Conservation (phyloP, 2,329 filamentous ascomycete species). For the Ophiostoma fasciatum region DNA sequence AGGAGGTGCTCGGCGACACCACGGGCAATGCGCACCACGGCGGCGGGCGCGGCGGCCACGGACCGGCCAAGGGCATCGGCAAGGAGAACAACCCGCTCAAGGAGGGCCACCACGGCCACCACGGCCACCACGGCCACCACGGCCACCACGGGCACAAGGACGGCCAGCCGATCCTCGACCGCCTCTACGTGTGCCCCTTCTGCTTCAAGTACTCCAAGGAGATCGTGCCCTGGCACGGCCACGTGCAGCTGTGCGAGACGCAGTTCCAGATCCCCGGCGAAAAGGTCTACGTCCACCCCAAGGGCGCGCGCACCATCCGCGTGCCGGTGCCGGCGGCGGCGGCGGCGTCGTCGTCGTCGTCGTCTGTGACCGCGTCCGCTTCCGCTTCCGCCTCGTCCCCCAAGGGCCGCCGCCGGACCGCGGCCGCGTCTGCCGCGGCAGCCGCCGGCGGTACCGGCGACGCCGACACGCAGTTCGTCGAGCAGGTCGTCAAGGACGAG, state of each 20-base stretch:
- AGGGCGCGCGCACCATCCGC: constrained; percentile 26
- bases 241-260: constrained; percentile 42
- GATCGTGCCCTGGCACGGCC: constrained; percentile 40
- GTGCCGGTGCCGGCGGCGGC: constrained; percentile 18
- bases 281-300: constrained; percentile 56
- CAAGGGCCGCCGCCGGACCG: no score
- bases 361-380: constrained; percentile 12
- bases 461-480: constrained; percentile 20
- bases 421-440: constrained; percentile 1
- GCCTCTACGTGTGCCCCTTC: constrained; percentile 75
- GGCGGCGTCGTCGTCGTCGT: constrained; percentile 10
- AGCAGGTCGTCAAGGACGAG: constrained; percentile 37
- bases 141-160: constrained; percentile 17
- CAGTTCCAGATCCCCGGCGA: constrained; percentile 43
- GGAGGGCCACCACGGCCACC: neutral
- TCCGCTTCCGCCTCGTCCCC: constrained; percentile 6
- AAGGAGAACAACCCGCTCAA: constrained; percentile 14
- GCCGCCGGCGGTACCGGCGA: constrained; percentile 12
- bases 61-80: constrained; percentile 9
- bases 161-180: constrained; percentile 36
- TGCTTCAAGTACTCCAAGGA: constrained; percentile 85
- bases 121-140: constrained; percentile 10
- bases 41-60: constrained; percentile 1
- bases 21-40: constrained; percentile 15
- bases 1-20: constrained; percentile 45